Evolutionary conservation across 177 flowering plant species (phyloP).

Genomic region (Vitis hybrid): DNA sequence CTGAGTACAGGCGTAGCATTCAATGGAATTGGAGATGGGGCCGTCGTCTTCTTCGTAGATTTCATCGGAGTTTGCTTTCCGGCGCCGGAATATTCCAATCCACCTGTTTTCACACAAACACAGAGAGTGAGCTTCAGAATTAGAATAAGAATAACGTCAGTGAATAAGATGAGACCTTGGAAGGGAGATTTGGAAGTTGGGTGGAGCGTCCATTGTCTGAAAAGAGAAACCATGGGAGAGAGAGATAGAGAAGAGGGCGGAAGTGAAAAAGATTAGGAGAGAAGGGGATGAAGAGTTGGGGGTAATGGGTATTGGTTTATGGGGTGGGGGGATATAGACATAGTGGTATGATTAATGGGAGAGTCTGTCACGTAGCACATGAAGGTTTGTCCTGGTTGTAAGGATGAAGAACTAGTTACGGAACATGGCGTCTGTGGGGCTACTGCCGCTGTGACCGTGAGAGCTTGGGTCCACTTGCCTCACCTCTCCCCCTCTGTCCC

Average conservation of each 20-base stretch:
- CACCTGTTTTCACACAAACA: conserved; percentile 27
- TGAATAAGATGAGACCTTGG: conserved; percentile 2
- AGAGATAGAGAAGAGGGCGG: conserved; percentile 5
- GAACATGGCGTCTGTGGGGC: not conserved
- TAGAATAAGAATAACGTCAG: no score
- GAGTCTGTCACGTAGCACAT: conserved; percentile 25
- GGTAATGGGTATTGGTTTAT: no score
- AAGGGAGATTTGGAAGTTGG: conserved; percentile 17
- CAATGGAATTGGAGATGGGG: conserved; percentile 38
- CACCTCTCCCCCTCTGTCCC: no score
- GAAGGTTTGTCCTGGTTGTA: conserved; percentile 8
- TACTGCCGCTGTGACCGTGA: no score
- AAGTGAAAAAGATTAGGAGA: not conserved
- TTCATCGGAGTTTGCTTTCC: conserved; percentile 10
- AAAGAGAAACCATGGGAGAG: conserved; percentile 52
- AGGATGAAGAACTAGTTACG: not conserved
- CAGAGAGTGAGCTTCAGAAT: no score
- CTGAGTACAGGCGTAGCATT: conserved; percentile 95
- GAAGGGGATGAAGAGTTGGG: not conserved
- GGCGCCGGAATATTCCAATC: conserved; percentile 27
- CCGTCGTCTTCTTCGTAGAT: conserved; percentile 13
- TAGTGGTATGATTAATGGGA: not conserved
- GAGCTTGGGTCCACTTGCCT: no score
- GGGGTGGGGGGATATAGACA: not conserved
- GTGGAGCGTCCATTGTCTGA: conserved; percentile 22